Evolutionary conservation across 177 flowering plant species (phyloP).

Genomic region (Vitis hybrid): DNA sequence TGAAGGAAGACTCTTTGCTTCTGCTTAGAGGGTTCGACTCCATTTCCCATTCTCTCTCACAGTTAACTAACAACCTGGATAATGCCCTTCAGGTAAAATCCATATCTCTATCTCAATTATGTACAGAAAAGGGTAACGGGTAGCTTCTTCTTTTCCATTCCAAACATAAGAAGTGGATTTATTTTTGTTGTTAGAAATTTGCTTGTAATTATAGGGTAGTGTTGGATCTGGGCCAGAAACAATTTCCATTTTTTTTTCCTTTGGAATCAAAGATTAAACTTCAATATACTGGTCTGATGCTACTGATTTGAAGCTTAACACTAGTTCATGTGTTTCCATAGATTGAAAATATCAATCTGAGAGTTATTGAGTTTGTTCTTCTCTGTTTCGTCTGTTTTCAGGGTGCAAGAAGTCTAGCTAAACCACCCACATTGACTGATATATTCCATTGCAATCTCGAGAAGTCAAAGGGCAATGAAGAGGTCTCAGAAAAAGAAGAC

Average conservation of each 20-base stretch:
- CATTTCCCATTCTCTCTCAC: slow-evolving; percentile 63
- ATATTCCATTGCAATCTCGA: slow-evolving; percentile 36
- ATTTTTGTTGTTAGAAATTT: too few relatives aligned
- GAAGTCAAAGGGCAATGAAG: slow-evolving; percentile 22
- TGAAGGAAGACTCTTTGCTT: slow-evolving; percentile 75
- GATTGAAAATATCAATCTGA: too few relatives aligned
- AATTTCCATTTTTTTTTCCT: too few relatives aligned
- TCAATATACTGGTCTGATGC: too few relatives aligned
- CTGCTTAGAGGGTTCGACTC: slow-evolving; percentile 91
- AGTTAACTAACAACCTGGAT: slow-evolving; percentile 62
- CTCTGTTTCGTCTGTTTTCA: slow-evolving; percentile 17
- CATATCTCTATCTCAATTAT: too few relatives aligned
- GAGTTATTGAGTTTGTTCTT: too few relatives aligned
- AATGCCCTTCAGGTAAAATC: slow-evolving; percentile 65
- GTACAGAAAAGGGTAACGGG: too few relatives aligned
- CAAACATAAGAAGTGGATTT: not conserved
- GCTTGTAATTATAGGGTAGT: too few relatives aligned
- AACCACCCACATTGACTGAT: slow-evolving; percentile 65
- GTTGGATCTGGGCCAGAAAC: too few relatives aligned
- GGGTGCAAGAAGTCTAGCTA: slow-evolving; percentile 79
- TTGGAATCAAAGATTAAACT: too few relatives aligned
- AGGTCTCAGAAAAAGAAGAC: slow-evolving; percentile 16
- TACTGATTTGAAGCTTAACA: too few relatives aligned
- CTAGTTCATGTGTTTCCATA: too few relatives aligned
- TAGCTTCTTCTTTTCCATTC: not conserved